Evolutionary conservation across 2,329 filamentous ascomycete species (phyloP), one percentile per base, ranked within the genome.

Genomic region (Curvularia sp.): DNA sequence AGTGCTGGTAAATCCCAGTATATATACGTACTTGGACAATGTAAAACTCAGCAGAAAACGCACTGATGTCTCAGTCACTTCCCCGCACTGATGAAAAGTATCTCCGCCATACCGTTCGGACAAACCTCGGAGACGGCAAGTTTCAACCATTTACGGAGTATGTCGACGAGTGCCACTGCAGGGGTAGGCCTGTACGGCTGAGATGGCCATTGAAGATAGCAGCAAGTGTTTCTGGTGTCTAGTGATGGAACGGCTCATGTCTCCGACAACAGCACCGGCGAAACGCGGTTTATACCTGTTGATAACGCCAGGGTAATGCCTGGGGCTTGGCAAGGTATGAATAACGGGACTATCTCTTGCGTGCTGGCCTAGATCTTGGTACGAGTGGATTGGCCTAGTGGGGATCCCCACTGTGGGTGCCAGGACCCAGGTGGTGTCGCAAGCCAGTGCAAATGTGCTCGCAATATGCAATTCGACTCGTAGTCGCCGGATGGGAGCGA

Each of bases 321-420:
- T 55, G 24, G 47, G 46, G 39, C 39, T 33, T 39, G 56, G 52
- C 56, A 58, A 55, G 56, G 52, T 42, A 18, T 47, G 47, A 39
- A 20, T 18, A 47, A 30, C 18, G 26, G 52, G 33, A 8, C 33
- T 42, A 47, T 47, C 33, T 48, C 33, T 47, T 50, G 39, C 38
- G 24, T 46, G 51, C 44, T 55, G 46, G 52, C 43, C 35, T 47
- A 42, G 42, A 41, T 49, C 47, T 33, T 50, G 52, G 56, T 58
- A 42, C 26, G 24, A 15, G 39, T 50, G 41, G 52, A 43, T 24
- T 13, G 13, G 43, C 18, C 20, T 28, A 30, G 43, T 38, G 20
- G 44, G 38, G 48, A 49, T 43, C 43, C 43, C 20, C 28, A 31
- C 20, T 20, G 10, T 22, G 42, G 12, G 26, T 35, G n/a, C 41